Conservation (phyloP, 164 flowering plant species). For the Vitis riparia region DNA sequence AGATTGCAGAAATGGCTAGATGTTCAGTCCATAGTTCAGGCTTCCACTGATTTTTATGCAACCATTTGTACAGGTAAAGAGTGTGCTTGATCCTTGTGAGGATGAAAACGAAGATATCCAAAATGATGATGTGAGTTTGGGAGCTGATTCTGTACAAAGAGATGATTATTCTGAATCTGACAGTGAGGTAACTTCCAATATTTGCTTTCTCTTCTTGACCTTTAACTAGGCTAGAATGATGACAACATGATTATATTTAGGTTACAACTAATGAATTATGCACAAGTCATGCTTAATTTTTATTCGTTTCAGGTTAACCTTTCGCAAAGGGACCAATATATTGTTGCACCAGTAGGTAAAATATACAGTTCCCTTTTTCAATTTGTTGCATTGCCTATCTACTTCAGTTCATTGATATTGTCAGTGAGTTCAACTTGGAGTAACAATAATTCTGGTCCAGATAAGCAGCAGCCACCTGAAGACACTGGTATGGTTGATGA, state of each 20-base stretch:
- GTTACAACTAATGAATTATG: not conserved
- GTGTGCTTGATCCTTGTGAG: slow-evolving; percentile 95
- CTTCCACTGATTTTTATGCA: not conserved
- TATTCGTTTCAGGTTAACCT: slow-evolving; percentile 44
- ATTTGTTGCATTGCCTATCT: not conserved
- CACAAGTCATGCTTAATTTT: not conserved
- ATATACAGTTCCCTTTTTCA: no score
- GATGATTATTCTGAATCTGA: slow-evolving; percentile 65
- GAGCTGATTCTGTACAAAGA: slow-evolving; percentile 56
- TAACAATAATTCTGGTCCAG: slow-evolving; percentile 36
- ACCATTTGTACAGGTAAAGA: slow-evolving; percentile 62
- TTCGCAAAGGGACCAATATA: slow-evolving; percentile 54
- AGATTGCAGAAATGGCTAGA: not conserved
- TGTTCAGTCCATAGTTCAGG: not conserved
- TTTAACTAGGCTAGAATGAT: not conserved
- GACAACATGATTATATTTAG: not conserved
- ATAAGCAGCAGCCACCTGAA: slow-evolving; percentile 27
- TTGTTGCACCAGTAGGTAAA: slow-evolving; percentile 72
- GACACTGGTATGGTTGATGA: slow-evolving; percentile 46
- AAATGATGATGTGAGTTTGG: slow-evolving; percentile 68
- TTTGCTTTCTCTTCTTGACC: not conserved
- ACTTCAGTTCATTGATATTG: not conserved
- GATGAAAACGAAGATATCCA: slow-evolving; percentile 70
- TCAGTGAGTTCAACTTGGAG: not conserved
- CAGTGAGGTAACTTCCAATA: slow-evolving; percentile 57